Evolutionary conservation across 179 eudicot species (phyloP).

Genomic region (Camellia oleifera): DNA sequence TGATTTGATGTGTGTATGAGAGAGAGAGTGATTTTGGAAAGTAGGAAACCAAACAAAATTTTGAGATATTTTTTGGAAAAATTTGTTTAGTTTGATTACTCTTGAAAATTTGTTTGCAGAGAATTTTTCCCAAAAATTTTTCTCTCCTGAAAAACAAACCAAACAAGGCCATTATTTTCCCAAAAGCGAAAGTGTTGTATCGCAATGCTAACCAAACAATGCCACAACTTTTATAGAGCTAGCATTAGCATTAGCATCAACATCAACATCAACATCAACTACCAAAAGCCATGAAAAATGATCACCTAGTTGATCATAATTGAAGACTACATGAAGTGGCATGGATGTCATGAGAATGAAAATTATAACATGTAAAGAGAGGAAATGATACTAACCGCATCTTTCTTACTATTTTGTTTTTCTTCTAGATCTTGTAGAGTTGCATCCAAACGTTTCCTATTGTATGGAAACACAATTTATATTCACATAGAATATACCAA

Average conservation of each 20-base stretch:
- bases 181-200: neutral
- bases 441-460: conserved; percentile 89
- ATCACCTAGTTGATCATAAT: neutral
- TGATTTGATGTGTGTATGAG: no score
- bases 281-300: neutral
- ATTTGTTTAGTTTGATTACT: no score
- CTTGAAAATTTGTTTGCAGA: no score
- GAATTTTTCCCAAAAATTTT: no score
- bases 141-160: no score
- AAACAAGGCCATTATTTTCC: neutral
- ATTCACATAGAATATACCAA: neutral
- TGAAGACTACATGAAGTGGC: neutral
- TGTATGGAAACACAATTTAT: conserved; percentile 1
- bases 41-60: no score
- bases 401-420: conserved; percentile 93
- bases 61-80: no score
- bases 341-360: neutral
- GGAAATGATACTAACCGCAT: conserved; percentile 55
- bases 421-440: conserved; percentile 87
- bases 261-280: neutral
- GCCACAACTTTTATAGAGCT: neutral
- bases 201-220: neutral
- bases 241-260: neutral
- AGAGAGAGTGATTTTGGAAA: no score
- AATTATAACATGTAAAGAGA: neutral